Base-by-base conservation (phyloP, 148 eudicot genomes). In the Rhododendron kiyosumense region DNA sequence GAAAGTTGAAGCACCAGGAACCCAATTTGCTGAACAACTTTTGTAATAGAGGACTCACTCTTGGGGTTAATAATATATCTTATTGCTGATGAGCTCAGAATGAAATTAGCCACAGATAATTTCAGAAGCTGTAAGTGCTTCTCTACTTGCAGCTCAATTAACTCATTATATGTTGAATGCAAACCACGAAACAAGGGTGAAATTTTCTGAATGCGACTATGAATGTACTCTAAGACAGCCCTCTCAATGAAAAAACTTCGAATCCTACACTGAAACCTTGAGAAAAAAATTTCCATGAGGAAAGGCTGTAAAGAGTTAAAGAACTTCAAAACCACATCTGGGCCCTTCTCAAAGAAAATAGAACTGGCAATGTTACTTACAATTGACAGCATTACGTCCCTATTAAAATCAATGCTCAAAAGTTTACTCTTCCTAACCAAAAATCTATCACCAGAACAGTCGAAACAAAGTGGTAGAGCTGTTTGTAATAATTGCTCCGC, bases 21-120 rank as follows among this genome's bases (percentile, higher is more conserved):
- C 4, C 96, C 99, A 43, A 95, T 88, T 84, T 95, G 99, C 81
- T 97, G 98, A 28, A 93, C 96, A 12, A 97, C 91, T 87, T 95
- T 97, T 17, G 69, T 94, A 20, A 97, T 81, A 24, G 96, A 98
- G 1, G 95, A 92, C 26, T 95, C 98, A 87, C 98, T 95, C 85
- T 87, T 89, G 18, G 98, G 90, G 83, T 97, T 98, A 24, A 97
- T 93, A 22, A 97, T 83, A 84, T 86, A 81, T 12, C 99, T 98
- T 48, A 95, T 89, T 46, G 91, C 91, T 30, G 98, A 95, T 17
- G 88, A 92, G 69, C 86, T 90, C 46, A 91, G 82, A 81, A 96
- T 89, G 84, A 95, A 94, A 73, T 94, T 87, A 28, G 92, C 85
- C 22, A 93, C 84, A 3, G 94, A 92, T 13, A 81, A 69, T 89